A percentile compares a stretch with the other conserved stretches of the same genome.
These are phyloP conservation scores for Suillus brevipes DNA, from an alignment of 768 basidiomycete genomes.

Conservation along the genomic window DNA sequence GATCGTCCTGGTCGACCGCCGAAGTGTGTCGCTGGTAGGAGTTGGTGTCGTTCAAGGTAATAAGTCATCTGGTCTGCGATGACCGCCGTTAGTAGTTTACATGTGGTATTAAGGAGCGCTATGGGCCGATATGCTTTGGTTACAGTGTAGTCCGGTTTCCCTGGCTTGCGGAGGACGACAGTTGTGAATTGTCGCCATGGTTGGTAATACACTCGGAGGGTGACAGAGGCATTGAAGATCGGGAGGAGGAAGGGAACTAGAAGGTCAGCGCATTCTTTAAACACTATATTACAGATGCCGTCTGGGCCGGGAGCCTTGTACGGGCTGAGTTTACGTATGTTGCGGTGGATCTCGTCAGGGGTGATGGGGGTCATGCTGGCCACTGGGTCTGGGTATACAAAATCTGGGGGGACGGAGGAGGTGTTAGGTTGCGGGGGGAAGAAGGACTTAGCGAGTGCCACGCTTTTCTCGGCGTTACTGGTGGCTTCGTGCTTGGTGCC, in stretches of 20 bases:
- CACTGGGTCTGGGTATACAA: background rate
- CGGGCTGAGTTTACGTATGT: background rate
- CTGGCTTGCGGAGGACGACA: conserved; percentile 35
- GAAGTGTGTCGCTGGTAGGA: too few relatives aligned
- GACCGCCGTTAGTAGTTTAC: too few relatives aligned
- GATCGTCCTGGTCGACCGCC: too few relatives aligned
- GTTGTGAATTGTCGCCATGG: conserved; percentile 29
- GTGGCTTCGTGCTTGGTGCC: background rate
- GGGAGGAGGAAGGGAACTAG: background rate
- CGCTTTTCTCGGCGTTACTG: background rate
- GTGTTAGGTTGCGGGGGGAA: background rate
- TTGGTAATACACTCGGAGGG: background rate
- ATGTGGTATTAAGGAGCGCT: too few relatives aligned
- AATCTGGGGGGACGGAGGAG: background rate
- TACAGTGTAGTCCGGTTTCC: conserved; percentile 38
- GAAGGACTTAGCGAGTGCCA: background rate
- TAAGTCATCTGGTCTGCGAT: too few relatives aligned
- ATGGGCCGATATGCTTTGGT: conserved; percentile 32
- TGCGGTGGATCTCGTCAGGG: background rate
- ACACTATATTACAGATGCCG: conserved; percentile 23
- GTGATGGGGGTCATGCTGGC: background rate
- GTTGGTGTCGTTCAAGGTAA: too few relatives aligned
- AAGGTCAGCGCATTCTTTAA: conserved; percentile 12
- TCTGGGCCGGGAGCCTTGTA: background rate
- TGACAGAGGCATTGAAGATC: conserved; percentile 11